phyloP scores from a whole-genome alignment of 768 basidiomycete genomes.

The Imleria badia region DNA sequence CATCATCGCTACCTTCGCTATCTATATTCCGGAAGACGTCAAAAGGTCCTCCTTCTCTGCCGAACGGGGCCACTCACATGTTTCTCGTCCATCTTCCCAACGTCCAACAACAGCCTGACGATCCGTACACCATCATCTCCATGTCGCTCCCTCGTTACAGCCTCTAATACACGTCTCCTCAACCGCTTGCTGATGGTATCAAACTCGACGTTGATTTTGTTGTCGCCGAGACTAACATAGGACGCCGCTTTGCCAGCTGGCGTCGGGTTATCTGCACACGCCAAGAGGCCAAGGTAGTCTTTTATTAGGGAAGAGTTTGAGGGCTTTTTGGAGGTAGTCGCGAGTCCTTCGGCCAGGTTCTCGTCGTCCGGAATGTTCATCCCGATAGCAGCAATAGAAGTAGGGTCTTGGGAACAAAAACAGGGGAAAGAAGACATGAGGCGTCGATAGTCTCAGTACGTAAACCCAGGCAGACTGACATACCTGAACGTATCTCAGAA shows the following conservation, averaged over 20 bases:
- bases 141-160: constrained; percentile 77
- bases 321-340: constrained; percentile 51
- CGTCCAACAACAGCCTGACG: constrained; percentile 70
- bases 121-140: constrained; percentile 84
- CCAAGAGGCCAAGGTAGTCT: constrained; percentile 79
- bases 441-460: not conserved
- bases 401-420: constrained; percentile 47
- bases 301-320: constrained; percentile 63
- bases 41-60: not conserved
- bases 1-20: constrained; percentile 93
- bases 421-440: not conserved
- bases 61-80: constrained; percentile 51
- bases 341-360: constrained; percentile 62
- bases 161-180: constrained; percentile 69
- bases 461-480: not conserved
- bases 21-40: constrained; percentile 45
- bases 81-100: constrained; percentile 93
- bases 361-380: constrained; percentile 63
- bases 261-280: constrained; percentile 81
- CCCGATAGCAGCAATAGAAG: constrained; percentile 63
- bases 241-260: constrained; percentile 64
- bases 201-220: constrained; percentile 81
- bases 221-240: constrained; percentile 68
- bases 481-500: constrained; percentile 66
- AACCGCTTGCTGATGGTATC: constrained; percentile 67